Base-by-base conservation (phyloP, 208 protist species). In the Trypanosoma theileri region DNA sequence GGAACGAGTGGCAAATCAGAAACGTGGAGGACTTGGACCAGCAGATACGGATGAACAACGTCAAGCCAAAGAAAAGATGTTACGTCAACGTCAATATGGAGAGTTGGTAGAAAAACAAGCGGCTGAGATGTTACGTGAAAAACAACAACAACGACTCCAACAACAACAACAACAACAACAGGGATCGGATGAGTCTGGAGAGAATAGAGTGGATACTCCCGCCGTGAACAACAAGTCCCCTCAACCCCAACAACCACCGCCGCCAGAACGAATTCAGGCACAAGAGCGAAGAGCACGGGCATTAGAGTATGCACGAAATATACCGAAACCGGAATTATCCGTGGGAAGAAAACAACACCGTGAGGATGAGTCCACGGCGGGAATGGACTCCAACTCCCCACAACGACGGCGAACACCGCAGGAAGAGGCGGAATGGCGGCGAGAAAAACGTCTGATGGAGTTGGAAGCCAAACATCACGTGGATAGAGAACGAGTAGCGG, bases 11-110 rank as follows among this genome's bases (percentile, higher is more conserved):
- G 74, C 79, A 26, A 48, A 72, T 26, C 50, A 66, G 6, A 79
- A 83, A 53, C 54, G 41, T 1, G 67, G 89, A n/a, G 82, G 88
- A 0, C 63, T 93, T 19, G 91, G 88, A 0, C 85, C 84, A 1
- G 79, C 71, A 40, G 91, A 96, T 78, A 94, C 84, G 14, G 91
- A 96, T 56, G 88, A 70, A 53, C 88, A 92, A 68, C 85, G 88
- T 1, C 65, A 67, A 19, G 88, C 88, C 1, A 71, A 66, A 4
- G 77, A 78, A 59, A 73, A 77, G 22, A 77, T 82, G 57, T 66
- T 71, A 66, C 74, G 86, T 14, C 73, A 88, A 46, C 55, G 62
- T 17, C 75, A 76, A 57, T 96, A 96, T 77, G 85, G 79, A 12
- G 52, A 54, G 10, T 52, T 68, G n/a, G 87, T 76, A 13, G 80